Base-by-base conservation (phyloP, 352 stramenopile species). In the Thalassiosira ordinaria region DNA sequence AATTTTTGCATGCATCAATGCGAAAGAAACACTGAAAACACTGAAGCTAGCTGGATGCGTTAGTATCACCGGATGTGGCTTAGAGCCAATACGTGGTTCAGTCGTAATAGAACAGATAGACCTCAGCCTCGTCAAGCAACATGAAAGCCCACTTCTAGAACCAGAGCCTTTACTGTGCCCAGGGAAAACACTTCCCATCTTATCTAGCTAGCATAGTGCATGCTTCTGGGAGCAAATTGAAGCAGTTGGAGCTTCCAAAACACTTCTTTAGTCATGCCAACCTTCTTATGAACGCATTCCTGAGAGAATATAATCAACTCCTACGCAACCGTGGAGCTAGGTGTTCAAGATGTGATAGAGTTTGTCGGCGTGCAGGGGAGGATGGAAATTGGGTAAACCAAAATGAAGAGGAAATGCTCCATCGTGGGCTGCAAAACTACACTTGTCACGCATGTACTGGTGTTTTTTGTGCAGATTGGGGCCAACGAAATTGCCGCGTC, bases 1-100 rank as follows among this genome's bases (percentile, higher is more conserved):
- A 44, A 26, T 59, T 35, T 35, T 70, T 37, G 13, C 22, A 18
- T 70, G 61, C 41, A 70, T 70, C 9, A 22, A 59, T 46, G 61
- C 61, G 24, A 5, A 4, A 18, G 7, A 13, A 37, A 26, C 29
- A 18, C 1, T 59, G 1, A 56, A 37, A 70, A 14, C 9, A 8
- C 11, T 70, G 27, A 56, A 26, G 14, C 41, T 70, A 4, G 55
- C 61, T 29, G 27, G 24, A 22, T 70, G 61, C 27, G 27, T 57
- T 24, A 59, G n/a, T 44, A 20, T 70, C 33, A 14, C 20, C 2
- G 61, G 61, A 2, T 14, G 18, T 13, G 22, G 61, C 1, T 37
- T 70, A 16, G n/a, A 18, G 4, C 37, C 37, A 24, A n/a, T 70
- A 29, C 22, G 41, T n/a, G 16, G 20, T 9, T 70, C 61, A 9